Base-by-base conservation (phyloP, 805 yeast genomes). In the Candida pseudofarinosa region DNA sequence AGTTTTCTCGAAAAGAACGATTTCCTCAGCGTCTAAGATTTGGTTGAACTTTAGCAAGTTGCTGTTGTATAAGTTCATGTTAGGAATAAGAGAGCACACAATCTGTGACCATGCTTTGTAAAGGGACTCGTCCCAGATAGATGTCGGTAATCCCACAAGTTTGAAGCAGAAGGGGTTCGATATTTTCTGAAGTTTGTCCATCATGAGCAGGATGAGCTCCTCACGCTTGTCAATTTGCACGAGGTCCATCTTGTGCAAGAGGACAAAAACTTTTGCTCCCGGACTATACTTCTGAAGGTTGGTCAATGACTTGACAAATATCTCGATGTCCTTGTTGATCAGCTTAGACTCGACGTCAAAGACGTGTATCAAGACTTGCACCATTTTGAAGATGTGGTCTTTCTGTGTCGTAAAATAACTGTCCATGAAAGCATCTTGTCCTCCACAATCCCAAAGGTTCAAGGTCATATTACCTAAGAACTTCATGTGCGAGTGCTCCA, bases 401-500 rank as follows among this genome's bases (percentile, higher is more conserved):
- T 88, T 81, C 49, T 88, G 95, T 42, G 87, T 83, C 3, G 90
- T 79, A 56, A 88, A 82, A 60, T 93, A 93, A 62, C 88, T 89
- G 57, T 91, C 97, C 88, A 93, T 90, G 52, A 90, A 93, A 2
- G 85, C 88, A 62, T 93, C 97, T 60, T 93, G 99, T 3, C 96
- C 96, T 55, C 98, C 99, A 66, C 99, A 93, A 63, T 93, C 99
- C 98, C 98, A 90, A 17, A 93, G 69, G 55, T 91, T 91, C 37
- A 93, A 71, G 1, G 97, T 89, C 95, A 93, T 88, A 60, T 91
- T 90, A 1, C 97, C 97, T 45, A 93, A 70, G 56, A 93, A 90
- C 39, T 98, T 71, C 43, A 93, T 67, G 65, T 91, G 96, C 2
- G 97, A 88, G 59, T 93, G 97, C 59, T 93, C 99, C n/a, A 93